Conservation (phyloP, 495 filamentous ascomycete species). For the Hyaloscypha hepaticicola region DNA sequence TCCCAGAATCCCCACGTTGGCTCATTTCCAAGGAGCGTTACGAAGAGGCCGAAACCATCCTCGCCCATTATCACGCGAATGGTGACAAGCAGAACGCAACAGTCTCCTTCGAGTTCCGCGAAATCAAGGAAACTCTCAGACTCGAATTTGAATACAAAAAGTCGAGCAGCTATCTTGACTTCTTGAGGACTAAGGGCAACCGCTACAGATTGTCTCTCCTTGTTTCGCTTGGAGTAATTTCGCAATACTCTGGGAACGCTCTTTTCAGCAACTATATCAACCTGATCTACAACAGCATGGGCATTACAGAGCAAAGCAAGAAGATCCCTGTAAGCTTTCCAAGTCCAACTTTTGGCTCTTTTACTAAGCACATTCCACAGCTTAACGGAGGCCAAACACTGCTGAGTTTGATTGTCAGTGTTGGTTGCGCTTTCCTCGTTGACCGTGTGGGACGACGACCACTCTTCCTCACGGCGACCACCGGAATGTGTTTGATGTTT, state of each 20-base stretch:
- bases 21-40: conserved; percentile 49
- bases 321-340: conserved; percentile 48
- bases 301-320: conserved; percentile 49
- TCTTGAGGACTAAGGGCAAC: conserved; percentile 52
- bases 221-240: conserved; percentile 59
- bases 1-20: conserved; percentile 60
- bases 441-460: conserved; percentile 31
- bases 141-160: conserved; percentile 47
- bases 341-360: too few relatives aligned
- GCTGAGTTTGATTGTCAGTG: conserved; percentile 21
- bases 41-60: conserved; percentile 48
- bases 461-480: conserved; percentile 31
- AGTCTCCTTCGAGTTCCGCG: conserved; percentile 40
- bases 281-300: conserved; percentile 49
- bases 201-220: conserved; percentile 59
- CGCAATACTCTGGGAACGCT: conserved; percentile 69
- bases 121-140: conserved; percentile 47
- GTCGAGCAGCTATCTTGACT: conserved; percentile 48
- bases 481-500: conserved; percentile 30
- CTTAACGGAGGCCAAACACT: conserved; percentile 30
- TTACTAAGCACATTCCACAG: conserved; percentile 28
- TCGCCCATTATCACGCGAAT: conserved; percentile 45
- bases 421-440: conserved; percentile 38
- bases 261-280: conserved; percentile 62
- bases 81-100: conserved; percentile 39